phyloP scores from a whole-genome alignment of 2,329 filamentous ascomycete genomes.

The Penicillium griseofulvum region DNA sequence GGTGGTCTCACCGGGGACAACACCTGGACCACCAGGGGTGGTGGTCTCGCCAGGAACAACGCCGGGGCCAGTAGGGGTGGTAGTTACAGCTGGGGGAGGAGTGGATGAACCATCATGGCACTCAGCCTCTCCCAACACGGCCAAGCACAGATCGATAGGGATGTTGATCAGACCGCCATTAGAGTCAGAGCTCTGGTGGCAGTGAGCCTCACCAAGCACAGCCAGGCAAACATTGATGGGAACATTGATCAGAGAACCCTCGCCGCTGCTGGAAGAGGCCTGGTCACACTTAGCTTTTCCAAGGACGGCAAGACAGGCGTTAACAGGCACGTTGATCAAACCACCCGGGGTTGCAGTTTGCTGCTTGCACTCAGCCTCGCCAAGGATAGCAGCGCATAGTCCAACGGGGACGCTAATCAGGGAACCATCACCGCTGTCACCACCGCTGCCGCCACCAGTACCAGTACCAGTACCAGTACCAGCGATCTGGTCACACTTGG shows the following conservation, averaged over 20 bases:
- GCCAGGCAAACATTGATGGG: conserved; percentile 29
- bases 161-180: conserved; percentile 25
- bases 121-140: conserved; percentile 26
- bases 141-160: conserved; percentile 28
- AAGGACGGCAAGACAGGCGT: conserved; percentile 24
- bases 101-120: conserved; percentile 16
- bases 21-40: neutral
- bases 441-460: neutral
- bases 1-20: neutral
- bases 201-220: conserved; percentile 28
- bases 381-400: conserved; percentile 28
- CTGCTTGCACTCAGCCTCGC: conserved; percentile 26
- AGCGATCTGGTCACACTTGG: conserved; percentile 25
- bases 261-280: conserved; percentile 3
- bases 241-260: conserved; percentile 25
- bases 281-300: conserved; percentile 28
- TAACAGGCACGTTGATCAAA: conserved; percentile 26
- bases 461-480: neutral
- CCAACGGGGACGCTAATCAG: conserved; percentile 29
- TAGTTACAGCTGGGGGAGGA: neutral
- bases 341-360: conserved; percentile 13
- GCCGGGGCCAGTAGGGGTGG: neutral
- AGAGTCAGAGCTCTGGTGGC: conserved; percentile 20
- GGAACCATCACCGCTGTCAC: conserved; percentile 2
- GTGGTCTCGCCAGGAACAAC: neutral